Base-by-base conservation (phyloP, 2,329 filamentous ascomycete species). In the Teratosphaeria pseudoeucalypti region DNA sequence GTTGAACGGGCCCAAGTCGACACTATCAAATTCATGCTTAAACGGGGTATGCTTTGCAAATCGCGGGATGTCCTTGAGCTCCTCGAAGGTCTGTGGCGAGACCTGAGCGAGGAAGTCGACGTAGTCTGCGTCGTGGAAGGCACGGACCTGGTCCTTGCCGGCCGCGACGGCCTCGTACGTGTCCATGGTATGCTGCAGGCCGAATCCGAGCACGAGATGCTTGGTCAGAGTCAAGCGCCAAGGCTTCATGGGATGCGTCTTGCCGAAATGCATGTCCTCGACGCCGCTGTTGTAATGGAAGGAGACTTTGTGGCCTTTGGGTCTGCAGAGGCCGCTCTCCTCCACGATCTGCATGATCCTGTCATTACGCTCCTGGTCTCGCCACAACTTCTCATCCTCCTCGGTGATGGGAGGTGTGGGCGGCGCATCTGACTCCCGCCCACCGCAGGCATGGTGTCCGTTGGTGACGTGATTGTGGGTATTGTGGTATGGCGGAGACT, bases 241-340 rank as follows among this genome's bases (percentile, higher is more conserved):
- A 61, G 94, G 94, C 74, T 99, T 99, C 94, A 99, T 99, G 23
- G 94, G 94, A 78, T 99, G 94, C 10, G 90, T 92, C 76, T 90
- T 88, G 65, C 94, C 94, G 73, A 99, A 99, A 74, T 99, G 94
- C 75, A 97, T 92, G 71, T 89, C 88, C 77, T 99, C 94, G 72
- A 97, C 95, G 61, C 90, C 86, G 1, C 92, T 89, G 70, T 96
- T 96, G 76, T 91, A 90, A 74, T 99, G 94, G 76, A 92, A 97
- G 10, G 92, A 96, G 54, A 99, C 92, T 34, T 83, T 91, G 76
- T 95, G 92, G 66, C 91, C 92, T 70, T 88, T 86, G 1, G 92
- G 92, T 39, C 85, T 83, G 57, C 85, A 84, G 69, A 96, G 89
- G 66, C 85, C 87, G 74, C 89, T 79, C 62, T 79, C 75, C 62